A percentile compares a stretch with the other conserved stretches of the same genome.
These are phyloP conservation scores for Tolypocladium pustulatum DNA, from an alignment of 2,329 filamentous ascomycete species.

Conservation along the genomic window DNA sequence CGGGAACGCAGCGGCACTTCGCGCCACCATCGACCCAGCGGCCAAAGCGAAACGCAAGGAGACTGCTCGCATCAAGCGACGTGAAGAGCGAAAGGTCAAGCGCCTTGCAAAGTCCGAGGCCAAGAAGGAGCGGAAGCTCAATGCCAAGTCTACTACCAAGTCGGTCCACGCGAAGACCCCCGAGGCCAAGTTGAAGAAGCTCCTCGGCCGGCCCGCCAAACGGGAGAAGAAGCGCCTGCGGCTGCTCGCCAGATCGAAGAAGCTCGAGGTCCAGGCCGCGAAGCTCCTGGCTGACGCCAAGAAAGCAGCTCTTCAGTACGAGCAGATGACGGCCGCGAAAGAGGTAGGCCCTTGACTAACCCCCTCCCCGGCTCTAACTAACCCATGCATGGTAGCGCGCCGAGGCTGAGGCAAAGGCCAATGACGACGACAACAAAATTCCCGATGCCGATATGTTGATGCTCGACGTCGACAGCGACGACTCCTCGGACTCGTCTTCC, in stretches of 20 bases:
- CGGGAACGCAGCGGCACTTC: neutral
- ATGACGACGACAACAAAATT: conserved; percentile 6
- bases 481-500: conserved; percentile 6
- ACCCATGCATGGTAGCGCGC: conserved; percentile 5
- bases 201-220: conserved; percentile 17
- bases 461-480: neutral
- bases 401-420: conserved; percentile 11
- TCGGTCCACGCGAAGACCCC: conserved; percentile 21
- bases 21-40: neutral
- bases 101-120: conserved; percentile 23
- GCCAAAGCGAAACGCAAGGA: neutral
- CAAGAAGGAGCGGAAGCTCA: conserved; percentile 22
- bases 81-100: conserved; percentile 24
- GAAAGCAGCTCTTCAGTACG: conserved; percentile 17
- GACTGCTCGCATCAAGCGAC: conserved; percentile 3
- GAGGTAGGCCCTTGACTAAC: conserved; percentile 3
- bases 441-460: conserved; percentile 3
- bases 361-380: neutral
- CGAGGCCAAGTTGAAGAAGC: conserved; percentile 18
- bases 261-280: conserved; percentile 27
- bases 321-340: conserved; percentile 9
- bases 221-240: conserved; percentile 27
- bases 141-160: conserved; percentile 19
- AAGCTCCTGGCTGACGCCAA: conserved; percentile 30
- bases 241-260: conserved; percentile 24